A percentile compares a stretch with the other conserved stretches of the same genome.
These are phyloP conservation scores for Clarireedia monteithiana DNA, from an alignment of 2,329 filamentous ascomycete genomes.

Conservation along the genomic window DNA sequence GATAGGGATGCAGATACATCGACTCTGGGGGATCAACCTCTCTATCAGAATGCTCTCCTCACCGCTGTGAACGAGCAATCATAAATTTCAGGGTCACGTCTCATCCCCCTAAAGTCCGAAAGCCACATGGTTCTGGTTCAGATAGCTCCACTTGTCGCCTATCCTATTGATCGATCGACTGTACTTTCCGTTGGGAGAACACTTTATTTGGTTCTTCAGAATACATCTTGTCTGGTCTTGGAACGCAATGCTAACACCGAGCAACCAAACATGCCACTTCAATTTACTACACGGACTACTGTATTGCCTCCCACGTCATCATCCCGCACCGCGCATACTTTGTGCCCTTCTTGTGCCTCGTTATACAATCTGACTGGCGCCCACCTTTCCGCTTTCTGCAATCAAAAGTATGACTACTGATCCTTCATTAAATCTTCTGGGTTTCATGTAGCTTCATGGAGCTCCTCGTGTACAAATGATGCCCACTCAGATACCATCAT, in stretches of 20 bases:
- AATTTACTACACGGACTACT: too few species aligned
- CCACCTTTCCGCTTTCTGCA: neutral
- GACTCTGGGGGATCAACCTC: too few species aligned
- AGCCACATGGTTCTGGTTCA: conserved; percentile 1
- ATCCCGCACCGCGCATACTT: neutral
- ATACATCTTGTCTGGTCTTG: neutral
- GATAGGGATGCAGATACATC: too few species aligned
- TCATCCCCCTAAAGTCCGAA: neutral
- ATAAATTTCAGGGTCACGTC: conserved; percentile 7
- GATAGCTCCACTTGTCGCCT: neutral
- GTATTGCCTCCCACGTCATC: too few species aligned
- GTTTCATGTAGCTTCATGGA: neutral
- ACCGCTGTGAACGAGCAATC: conserved; percentile 1
- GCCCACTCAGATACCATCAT: too few species aligned
- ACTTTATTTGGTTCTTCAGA: conserved; percentile 1
- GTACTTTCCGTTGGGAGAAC: neutral
- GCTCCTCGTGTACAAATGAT: too few species aligned
- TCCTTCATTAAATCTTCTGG: neutral
- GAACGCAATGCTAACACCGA: too few species aligned
- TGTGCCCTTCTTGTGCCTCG: neutral
- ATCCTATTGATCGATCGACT: neutral
- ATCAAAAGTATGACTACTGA: neutral
- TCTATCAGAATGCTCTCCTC: neutral
- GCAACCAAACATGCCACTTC: too few species aligned
- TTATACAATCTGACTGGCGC: neutral